Percentiles rank a stretch among this genome's conserved stretches.
These are phyloP conservation scores for Carpinus viminea DNA, from an alignment of 306 rosid species.

Conservation along the genomic window DNA sequence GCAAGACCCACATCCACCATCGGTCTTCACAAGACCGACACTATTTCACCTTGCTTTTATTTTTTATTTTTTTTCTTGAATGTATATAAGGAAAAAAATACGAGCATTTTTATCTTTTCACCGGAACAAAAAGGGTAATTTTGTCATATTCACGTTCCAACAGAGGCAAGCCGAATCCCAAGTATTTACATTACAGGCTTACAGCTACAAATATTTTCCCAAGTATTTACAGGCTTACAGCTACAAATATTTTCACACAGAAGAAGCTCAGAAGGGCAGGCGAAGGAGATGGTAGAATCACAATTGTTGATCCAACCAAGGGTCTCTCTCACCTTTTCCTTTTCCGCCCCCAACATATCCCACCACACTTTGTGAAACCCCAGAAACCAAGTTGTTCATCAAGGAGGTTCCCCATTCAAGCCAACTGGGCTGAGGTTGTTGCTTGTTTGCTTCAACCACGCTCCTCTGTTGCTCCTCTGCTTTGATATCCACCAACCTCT, in stretches of 20 bases:
- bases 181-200: neutral
- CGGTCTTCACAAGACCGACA: too few species aligned
- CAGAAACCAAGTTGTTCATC: conserved; percentile 42
- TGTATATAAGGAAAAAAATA: too few species aligned
- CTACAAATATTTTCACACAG: neutral
- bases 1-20: too few species aligned
- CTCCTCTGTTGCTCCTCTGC: conserved; percentile 40
- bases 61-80: too few species aligned
- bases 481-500: conserved; percentile 32
- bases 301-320: conserved; percentile 43
- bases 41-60: too few species aligned
- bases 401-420: conserved; percentile 48
- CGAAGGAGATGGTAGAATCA: conserved; percentile 11
- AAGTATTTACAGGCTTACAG: neutral
- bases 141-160: too few species aligned
- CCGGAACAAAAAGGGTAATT: too few species aligned
- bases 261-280: neutral
- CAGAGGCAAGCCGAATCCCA: neutral
- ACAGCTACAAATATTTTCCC: neutral
- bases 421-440: conserved; percentile 44
- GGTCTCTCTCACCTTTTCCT: conserved; percentile 37
- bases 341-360: conserved; percentile 43
- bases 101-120: too few species aligned
- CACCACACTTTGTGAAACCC: conserved; percentile 37
- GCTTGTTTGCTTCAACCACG: conserved; percentile 34